Base-by-base conservation (phyloP, 140 eudicot species). In the Senecio squalidus region DNA sequence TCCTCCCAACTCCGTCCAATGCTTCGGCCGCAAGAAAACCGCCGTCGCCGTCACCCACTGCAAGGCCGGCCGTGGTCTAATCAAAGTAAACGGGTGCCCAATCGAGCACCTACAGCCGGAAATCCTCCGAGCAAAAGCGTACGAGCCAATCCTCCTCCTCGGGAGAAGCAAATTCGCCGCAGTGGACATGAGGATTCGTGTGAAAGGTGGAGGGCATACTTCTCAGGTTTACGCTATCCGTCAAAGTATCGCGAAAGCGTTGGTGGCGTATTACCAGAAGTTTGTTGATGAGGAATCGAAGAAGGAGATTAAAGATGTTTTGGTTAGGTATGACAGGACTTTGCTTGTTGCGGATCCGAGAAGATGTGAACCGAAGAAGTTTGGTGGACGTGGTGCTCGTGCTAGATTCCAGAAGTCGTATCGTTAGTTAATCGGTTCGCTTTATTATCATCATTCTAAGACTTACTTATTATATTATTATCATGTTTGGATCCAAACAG, bases 361-460 rank as follows among this genome's bases (percentile, higher is more conserved):
- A 65, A 67, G 95, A 13, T 86, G 95, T 63, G 95, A 86, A 88
- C 95, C 95, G 0, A 86, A 86, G 95, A 86, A 86, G 80, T 86
- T 86, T 45, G 95, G 95, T 57, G 95, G 95, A 0, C 92, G 88
- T 55, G 93, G 95, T 77, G 95, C 95, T 53, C 82, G 95, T 62
- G 80, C 95, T 3, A 82, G 95, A 73, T 86, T 86, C 82, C 95
- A 86, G 85, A 86, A 86, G 41, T 82, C 92, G 9, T 86, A 86
- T 76, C 92, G 95, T 85, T 85, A 44, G 31, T 22, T 2, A 0
- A 9, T 34, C 0, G n/a, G 2, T 6, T 8, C 6, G 9, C 1
- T 33, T 33, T n/a, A n/a, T n/a, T n/a, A n/a, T n/a, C n/a, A n/a
- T n/a, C n/a, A n/a, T n/a, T n/a, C n/a, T n/a, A n/a, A n/a, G n/a